phyloP scores from a whole-genome alignment of 2,329 filamentous ascomycete species.

The Alternaria consortialis region DNA sequence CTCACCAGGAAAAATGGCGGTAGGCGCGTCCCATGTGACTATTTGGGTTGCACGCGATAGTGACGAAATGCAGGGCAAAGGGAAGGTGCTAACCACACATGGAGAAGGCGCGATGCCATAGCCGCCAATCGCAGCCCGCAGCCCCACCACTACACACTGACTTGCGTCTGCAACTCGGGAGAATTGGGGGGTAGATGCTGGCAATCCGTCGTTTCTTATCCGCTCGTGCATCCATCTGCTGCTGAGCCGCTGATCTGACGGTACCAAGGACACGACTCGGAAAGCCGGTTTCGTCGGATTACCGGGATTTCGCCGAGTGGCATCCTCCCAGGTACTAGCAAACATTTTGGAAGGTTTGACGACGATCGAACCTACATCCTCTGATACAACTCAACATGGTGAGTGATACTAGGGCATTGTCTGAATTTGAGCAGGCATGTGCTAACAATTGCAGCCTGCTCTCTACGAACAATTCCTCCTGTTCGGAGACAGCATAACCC shows the following conservation, averaged over 20 bases:
- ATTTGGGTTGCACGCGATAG: conserved; percentile 11
- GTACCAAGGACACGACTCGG: not conserved
- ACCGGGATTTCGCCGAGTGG: conserved; percentile 10
- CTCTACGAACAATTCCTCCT: conserved; percentile 67
- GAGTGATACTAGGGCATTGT: conserved; percentile 4
- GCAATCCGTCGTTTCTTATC: conserved; percentile 1
- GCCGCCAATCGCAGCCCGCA: conserved; percentile 9
- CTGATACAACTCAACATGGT: conserved; percentile 16
- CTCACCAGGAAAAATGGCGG: conserved; percentile 9
- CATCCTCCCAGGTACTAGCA: not conserved
- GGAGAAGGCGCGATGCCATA: conserved; percentile 1
- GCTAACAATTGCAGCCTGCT: conserved; percentile 33
- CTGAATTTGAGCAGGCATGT: not conserved
- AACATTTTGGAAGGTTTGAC: conserved; percentile 1
- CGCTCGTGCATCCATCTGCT: not conserved
- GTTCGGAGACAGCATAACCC: conserved; percentile 89
- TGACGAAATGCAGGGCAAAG: conserved; percentile 14
- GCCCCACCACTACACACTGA: conserved; percentile 9
- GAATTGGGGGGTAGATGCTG: conserved; percentile 1
- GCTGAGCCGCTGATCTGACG: conserved; percentile 7
- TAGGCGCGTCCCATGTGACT: conserved; percentile 21
- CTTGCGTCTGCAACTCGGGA: conserved; percentile 3
- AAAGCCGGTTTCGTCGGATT: not conserved
- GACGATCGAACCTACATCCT: not conserved
- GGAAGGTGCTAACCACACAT: conserved; percentile 2